Base-by-base conservation (phyloP, 306 rosid genomes). In the Neltuma alba region DNA sequence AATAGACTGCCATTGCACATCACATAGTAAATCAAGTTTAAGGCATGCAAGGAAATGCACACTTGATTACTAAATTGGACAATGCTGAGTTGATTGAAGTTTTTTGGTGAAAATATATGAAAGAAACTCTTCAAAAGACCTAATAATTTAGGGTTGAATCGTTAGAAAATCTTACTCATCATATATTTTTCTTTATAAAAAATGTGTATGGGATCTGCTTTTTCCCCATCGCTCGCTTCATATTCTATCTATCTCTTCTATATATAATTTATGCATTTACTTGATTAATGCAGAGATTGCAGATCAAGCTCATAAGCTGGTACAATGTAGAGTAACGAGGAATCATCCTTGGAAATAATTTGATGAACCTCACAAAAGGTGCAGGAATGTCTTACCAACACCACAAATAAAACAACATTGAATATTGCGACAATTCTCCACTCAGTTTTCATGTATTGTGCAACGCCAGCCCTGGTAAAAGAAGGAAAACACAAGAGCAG, bases 401-500 rank as follows among this genome's bases (percentile, higher is more conserved):
- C 85, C 71, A 85, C 86, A 80, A 95, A 95, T 42, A 95, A 78
- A 75, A 85, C 65, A 40, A 89, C 83, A 30, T 95, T 90, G 72
- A 95, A 95, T 83, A 92, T 88, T 11, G 99, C 99, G 44, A 89
- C 97, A 75, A 94, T 87, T 82, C 97, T 89, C 97, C 98, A 94
- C 83, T 94, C 97, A 0, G 84, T 85, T 92, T 94, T 94, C 97
- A 92, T 94, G 94, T 94, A 92, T 67, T 94, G 97, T 41, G 98
- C 98, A 52, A 92, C 98, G n/a, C 97, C 98, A 8, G 98, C 98
- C 91, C 98, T 94, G 78, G 52, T 77, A 75, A 77, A 77, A 62
- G 31, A 37, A 82, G 67, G 16, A 70, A 80, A 69, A 69, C 70
- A 33, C n/a, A 79, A 45, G 64, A 50, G 21, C 42, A 61, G 66